phyloP scores from a whole-genome alignment of 176 grass and related monocot species.

The Aegilops speltoides region DNA sequence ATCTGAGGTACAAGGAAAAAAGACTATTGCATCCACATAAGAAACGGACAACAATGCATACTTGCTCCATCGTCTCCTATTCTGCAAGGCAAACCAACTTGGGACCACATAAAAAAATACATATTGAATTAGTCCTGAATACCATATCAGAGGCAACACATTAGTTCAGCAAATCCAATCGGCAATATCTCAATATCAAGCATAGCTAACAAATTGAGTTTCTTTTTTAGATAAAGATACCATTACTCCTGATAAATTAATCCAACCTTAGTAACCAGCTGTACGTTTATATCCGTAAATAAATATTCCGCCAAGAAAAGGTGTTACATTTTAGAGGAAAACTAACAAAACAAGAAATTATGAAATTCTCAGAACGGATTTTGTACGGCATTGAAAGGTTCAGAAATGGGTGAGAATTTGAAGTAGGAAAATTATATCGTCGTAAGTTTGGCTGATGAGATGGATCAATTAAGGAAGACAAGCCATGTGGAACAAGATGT shows the following conservation, averaged over 20 bases:
- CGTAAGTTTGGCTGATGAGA: neutral
- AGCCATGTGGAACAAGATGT: too few species aligned
- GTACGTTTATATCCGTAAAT: neutral
- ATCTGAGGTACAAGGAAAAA: neutral
- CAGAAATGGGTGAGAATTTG: too few species aligned
- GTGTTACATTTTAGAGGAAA: neutral
- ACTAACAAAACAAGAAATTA: neutral
- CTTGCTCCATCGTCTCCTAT: neutral
- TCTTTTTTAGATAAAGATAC: neutral
- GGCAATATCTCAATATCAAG: neutral
- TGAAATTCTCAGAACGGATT: neutral
- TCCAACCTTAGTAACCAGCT: neutral
- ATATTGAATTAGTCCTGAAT: neutral
- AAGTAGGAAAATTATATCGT: neutral
- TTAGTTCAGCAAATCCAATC: constrained; percentile 16
- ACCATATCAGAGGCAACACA: neutral
- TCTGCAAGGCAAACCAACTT: constrained; percentile 17
- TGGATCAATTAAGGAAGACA: too few species aligned
- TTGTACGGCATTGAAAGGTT: too few species aligned
- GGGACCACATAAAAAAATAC: neutral
- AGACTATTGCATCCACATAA: neutral
- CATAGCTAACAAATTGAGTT: neutral
- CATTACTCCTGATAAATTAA: neutral
- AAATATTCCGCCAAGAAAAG: neutral
- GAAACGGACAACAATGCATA: neutral